These are phyloP conservation scores for Candida nonsorbophila DNA, from an alignment of 805 yeast genomes.

Conservation along the genomic window DNA sequence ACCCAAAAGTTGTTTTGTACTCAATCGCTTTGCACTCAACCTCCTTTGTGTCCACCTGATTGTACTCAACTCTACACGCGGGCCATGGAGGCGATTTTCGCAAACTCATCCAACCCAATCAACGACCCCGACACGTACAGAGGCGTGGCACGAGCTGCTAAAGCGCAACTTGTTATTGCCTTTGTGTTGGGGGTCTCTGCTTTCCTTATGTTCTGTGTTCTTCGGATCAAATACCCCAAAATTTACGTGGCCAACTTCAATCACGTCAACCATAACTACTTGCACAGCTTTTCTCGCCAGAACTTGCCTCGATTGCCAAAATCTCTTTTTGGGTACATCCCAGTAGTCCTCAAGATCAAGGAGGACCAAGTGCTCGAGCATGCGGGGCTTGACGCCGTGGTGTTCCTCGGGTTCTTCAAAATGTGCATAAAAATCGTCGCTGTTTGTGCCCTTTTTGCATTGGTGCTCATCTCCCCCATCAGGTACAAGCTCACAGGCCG, in stretches of 20 bases:
- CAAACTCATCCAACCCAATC: conserved; percentile 6
- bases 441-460: conserved; percentile 63
- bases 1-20: too few species aligned
- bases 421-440: conserved; percentile 72
- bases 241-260: conserved; percentile 77
- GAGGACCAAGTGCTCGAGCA: conserved; percentile 79
- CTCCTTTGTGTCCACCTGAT: too few species aligned
- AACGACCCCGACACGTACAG: conserved; percentile 11
- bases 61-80: too few species aligned
- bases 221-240: conserved; percentile 72
- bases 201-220: conserved; percentile 59
- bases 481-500: conserved; percentile 78
- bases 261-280: conserved; percentile 36
- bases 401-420: conserved; percentile 83
- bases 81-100: too few species aligned
- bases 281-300: conserved; percentile 39
- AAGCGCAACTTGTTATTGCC: conserved; percentile 75
- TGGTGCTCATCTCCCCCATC: conserved; percentile 76
- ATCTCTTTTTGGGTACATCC: conserved; percentile 78
- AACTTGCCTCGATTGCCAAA: conserved; percentile 57
- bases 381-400: conserved; percentile 94
- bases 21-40: too few species aligned
- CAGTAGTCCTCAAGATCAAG: conserved; percentile 53
- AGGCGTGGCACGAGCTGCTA: conserved; percentile 49
- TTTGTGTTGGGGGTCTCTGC: conserved; percentile 62